Evolutionary conservation across 306 rosid genomes (phyloP).

Genomic region (Cicer pinnatifidum): DNA sequence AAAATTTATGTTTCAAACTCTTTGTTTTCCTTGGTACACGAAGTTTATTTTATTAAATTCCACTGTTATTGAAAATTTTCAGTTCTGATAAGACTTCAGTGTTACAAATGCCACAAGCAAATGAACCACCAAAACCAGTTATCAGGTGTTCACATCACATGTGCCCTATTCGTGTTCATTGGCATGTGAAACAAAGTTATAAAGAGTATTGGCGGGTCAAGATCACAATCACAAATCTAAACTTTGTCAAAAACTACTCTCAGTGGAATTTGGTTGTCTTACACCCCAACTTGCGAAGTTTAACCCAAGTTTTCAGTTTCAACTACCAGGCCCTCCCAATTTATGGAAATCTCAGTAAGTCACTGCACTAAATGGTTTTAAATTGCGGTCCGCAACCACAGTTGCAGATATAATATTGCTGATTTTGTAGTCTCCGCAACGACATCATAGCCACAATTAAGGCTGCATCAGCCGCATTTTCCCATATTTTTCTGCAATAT

Average conservation of each 20-base stretch:
- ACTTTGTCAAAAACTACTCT: slow-evolving; percentile 72
- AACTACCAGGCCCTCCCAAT: slow-evolving; percentile 59
- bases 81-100: slow-evolving; percentile 54
- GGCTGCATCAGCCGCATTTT: too few relatives aligned
- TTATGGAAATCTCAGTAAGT: slow-evolving; percentile 71
- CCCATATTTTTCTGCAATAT: too few relatives aligned
- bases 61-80: slow-evolving; percentile 31
- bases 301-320: slow-evolving; percentile 81
- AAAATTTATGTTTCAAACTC: too few relatives aligned
- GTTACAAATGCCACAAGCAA: slow-evolving; percentile 54
- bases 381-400: too few relatives aligned
- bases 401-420: too few relatives aligned
- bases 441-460: too few relatives aligned
- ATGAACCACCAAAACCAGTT: slow-evolving; percentile 30
- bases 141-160: slow-evolving; percentile 72
- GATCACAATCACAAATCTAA: slow-evolving; percentile 73
- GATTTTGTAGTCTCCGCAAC: too few relatives aligned
- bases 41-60: neutral
- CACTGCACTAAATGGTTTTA: neutral
- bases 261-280: slow-evolving; percentile 73
- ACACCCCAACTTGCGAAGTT: slow-evolving; percentile 69
- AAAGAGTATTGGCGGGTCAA: slow-evolving; percentile 78
- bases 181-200: slow-evolving; percentile 84
- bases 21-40: too few relatives aligned
- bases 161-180: slow-evolving; percentile 85